These are phyloP conservation scores for Plantago lanceolata DNA, from an alignment of 305 asterid genomes.

Conservation along the genomic window DNA sequence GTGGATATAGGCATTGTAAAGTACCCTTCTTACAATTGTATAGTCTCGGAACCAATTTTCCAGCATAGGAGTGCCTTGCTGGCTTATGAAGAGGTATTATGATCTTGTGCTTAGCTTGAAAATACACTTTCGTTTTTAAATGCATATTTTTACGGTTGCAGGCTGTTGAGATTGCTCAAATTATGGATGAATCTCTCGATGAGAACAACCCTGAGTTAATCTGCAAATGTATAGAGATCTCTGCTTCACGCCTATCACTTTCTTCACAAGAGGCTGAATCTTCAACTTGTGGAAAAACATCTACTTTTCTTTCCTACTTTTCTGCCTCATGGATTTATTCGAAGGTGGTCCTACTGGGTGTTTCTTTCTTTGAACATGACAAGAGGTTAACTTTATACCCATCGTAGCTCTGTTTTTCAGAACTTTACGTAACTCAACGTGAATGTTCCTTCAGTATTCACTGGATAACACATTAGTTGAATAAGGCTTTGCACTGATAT, in stretches of 20 bases:
- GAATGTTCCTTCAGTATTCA: too few species aligned
- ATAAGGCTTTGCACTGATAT: too few species aligned
- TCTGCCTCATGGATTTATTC: conserved; percentile 84
- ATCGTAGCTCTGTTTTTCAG: neutral
- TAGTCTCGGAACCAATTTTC: conserved; percentile 54
- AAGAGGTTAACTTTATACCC: conserved; percentile 50
- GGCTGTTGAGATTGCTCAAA: conserved; percentile 91
- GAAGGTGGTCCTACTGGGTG: conserved; percentile 83
- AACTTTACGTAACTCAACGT: too few species aligned
- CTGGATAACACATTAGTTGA: too few species aligned
- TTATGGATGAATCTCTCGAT: conserved; percentile 74
- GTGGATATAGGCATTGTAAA: conserved; percentile 82
- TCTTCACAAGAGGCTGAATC: conserved; percentile 36
- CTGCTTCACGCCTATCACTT: conserved; percentile 47
- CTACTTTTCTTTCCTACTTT: conserved; percentile 55
- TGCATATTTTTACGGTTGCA: conserved; percentile 28
- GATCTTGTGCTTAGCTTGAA: conserved; percentile 17
- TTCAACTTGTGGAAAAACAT: conserved; percentile 39
- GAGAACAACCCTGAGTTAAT: conserved; percentile 52
- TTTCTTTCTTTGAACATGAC: conserved; percentile 77
- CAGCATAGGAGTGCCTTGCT: conserved; percentile 57
- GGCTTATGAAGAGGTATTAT: conserved; percentile 79
- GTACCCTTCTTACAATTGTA: conserved; percentile 82
- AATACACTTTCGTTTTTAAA: conserved; percentile 15
- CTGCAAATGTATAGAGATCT: conserved; percentile 62